These are phyloP conservation scores for Euphorbia celastroides DNA, from an alignment of 441 rosid genomes.

Conservation along the genomic window DNA sequence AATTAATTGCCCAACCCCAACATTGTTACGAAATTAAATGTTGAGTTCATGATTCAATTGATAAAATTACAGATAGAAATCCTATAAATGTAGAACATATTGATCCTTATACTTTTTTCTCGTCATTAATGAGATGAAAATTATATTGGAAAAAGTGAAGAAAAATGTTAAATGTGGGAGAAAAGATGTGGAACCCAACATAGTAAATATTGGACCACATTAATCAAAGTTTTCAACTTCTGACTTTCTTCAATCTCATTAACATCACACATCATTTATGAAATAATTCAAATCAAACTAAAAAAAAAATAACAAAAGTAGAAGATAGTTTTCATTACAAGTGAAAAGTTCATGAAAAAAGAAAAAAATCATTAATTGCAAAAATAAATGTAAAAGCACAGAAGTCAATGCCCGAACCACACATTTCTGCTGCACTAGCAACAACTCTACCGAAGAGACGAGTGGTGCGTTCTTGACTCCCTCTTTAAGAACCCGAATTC, in stretches of 20 bases:
- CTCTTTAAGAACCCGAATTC: slow-evolving; percentile 23
- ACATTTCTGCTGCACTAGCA: slow-evolving; percentile 24
- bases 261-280: neutral
- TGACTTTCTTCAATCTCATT: slow-evolving; percentile 11
- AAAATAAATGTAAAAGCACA: slow-evolving; percentile 21
- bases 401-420: slow-evolving; percentile 99
- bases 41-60: too few relatives aligned
- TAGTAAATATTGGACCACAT: slow-evolving; percentile 17
- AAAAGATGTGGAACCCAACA: slow-evolving; percentile 19
- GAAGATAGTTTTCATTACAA: neutral
- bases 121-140: neutral
- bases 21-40: neutral
- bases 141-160: neutral
- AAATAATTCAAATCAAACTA: neutral
- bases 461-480: slow-evolving; percentile 99
- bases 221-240: slow-evolving; percentile 6
- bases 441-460: slow-evolving; percentile 24
- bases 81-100: neutral
- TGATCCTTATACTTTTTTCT: neutral
- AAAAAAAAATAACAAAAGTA: neutral
- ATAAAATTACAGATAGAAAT: too few relatives aligned
- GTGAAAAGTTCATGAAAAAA: neutral
- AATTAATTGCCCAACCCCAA: neutral
- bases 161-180: neutral
- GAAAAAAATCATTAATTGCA: slow-evolving; percentile 17